phyloP scores from a whole-genome alignment of 331 rosid genomes.

The Saraca asoca region DNA sequence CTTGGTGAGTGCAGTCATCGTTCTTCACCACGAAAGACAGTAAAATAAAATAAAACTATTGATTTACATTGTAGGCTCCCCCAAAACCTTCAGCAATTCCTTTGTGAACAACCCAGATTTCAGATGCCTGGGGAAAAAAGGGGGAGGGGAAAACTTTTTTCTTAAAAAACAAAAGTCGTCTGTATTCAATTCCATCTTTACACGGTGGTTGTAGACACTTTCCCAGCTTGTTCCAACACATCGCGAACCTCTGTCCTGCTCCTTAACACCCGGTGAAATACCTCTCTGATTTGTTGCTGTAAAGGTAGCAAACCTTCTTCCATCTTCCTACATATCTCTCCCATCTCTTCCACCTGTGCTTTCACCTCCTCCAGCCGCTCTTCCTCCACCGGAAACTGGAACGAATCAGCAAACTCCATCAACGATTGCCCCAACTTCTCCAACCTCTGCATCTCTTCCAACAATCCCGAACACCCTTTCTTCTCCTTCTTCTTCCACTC shows the following conservation, averaged over 20 bases:
- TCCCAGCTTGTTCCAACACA: slow-evolving; percentile 71
- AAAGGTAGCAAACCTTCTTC: slow-evolving; percentile 84
- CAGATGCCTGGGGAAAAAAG: background rate
- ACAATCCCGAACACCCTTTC: slow-evolving; percentile 64
- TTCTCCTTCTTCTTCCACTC: slow-evolving; percentile 99
- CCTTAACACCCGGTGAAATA: slow-evolving; percentile 78
- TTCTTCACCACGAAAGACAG: background rate
- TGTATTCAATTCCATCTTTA: slow-evolving; percentile 19
- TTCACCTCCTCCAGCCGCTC: slow-evolving; percentile 62
- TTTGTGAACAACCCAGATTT: background rate
- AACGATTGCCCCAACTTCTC: slow-evolving; percentile 65
- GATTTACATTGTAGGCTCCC: slow-evolving; percentile 40
- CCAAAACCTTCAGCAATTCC: slow-evolving; percentile 9
- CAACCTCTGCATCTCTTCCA: slow-evolving; percentile 86
- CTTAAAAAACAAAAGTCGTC: background rate
- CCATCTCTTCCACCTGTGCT: slow-evolving; percentile 65
- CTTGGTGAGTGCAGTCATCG: slow-evolving; percentile 19
- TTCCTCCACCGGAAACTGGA: slow-evolving; percentile 61
- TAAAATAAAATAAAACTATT: slow-evolving; percentile 1
- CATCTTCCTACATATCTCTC: slow-evolving; percentile 72
- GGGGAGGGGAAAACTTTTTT: background rate
- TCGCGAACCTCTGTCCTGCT: slow-evolving; percentile 80
- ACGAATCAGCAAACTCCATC: slow-evolving; percentile 65
- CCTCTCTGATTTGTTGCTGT: slow-evolving; percentile 87
- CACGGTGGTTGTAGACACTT: slow-evolving; percentile 44